A percentile compares a stretch with the other conserved stretches of the same genome.
Evolutionary conservation across 305 asterid species (phyloP).

Genomic region (Fraxinus dipetala): DNA sequence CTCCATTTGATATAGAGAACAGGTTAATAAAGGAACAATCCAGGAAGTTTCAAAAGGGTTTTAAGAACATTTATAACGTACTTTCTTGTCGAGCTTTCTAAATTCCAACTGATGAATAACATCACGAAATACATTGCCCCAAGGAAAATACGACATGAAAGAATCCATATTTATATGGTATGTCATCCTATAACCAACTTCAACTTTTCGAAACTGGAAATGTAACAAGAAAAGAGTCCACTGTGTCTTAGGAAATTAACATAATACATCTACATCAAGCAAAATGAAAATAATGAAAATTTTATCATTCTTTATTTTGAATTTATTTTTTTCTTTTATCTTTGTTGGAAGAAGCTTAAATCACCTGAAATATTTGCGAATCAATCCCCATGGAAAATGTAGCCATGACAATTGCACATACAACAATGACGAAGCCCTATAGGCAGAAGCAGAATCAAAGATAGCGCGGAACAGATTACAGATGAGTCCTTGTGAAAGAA

Average conservation of each 20-base stretch:
- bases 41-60: not conserved
- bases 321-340: not conserved
- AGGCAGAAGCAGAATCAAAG: not conserved
- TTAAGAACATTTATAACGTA: slow-evolving; percentile 28
- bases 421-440: slow-evolving; percentile 74
- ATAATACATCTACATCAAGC: not conserved
- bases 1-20: slow-evolving; percentile 58
- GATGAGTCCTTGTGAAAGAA: not conserved
- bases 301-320: not conserved
- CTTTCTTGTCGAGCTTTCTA: slow-evolving; percentile 69
- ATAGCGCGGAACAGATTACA: not conserved
- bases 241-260: slow-evolving; percentile 1
- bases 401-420: slow-evolving; percentile 80
- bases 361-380: slow-evolving; percentile 82
- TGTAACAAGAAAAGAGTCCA: not conserved
- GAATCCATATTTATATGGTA: slow-evolving; percentile 80
- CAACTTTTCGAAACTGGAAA: slow-evolving; percentile 56
- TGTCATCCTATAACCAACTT: slow-evolving; percentile 55
- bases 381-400: slow-evolving; percentile 95
- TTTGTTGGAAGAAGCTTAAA: not conserved
- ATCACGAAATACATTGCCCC: slow-evolving; percentile 92
- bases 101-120: slow-evolving; percentile 89
- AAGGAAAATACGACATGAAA: slow-evolving; percentile 80
- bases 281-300: not conserved
- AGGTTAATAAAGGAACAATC: not conserved